A percentile compares a stretch with the other conserved stretches of the same genome.
Evolutionary conservation across 805 yeast genomes (phyloP).

Genomic region (Komagataella populi): DNA sequence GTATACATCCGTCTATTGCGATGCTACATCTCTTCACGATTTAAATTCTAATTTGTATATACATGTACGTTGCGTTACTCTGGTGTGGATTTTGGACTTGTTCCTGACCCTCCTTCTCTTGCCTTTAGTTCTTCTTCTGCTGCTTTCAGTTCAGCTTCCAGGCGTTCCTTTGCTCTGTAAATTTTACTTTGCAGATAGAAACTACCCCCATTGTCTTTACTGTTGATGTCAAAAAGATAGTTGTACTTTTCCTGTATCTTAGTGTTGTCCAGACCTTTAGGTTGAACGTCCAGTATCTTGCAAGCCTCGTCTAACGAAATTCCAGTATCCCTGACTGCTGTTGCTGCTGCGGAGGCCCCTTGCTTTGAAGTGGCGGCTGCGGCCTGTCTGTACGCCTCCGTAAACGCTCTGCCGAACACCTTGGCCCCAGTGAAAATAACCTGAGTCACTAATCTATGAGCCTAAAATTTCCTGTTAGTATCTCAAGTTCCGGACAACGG

Average conservation of each 20-base stretch:
- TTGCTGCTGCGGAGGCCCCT: slow-evolving; percentile 30
- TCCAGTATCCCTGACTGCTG: slow-evolving; percentile 56
- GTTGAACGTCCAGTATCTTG: slow-evolving; percentile 75
- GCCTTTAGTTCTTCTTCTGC: slow-evolving; percentile 27
- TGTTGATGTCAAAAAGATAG: slow-evolving; percentile 76
- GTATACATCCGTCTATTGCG: slow-evolving; percentile 30
- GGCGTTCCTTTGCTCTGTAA: slow-evolving; percentile 85
- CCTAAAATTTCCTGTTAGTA: slow-evolving; percentile 25
- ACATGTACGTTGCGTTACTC: slow-evolving; percentile 1
- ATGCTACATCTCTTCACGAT: slow-evolving; percentile 26
- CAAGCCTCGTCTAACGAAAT: slow-evolving; percentile 81
- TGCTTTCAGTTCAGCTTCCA: slow-evolving; percentile 63
- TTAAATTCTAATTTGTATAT: slow-evolving; percentile 1
- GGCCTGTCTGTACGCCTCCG: slow-evolving; percentile 95
- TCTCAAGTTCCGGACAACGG: not conserved
- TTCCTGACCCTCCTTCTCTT: slow-evolving; percentile 8
- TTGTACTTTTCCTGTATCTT: slow-evolving; percentile 60
- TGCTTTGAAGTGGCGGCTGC: slow-evolving; percentile 84
- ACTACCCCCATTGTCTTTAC: slow-evolving; percentile 92
- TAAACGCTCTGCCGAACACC: slow-evolving; percentile 90
- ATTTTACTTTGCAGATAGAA: slow-evolving; percentile 90
- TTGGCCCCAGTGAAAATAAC: slow-evolving; percentile 90
- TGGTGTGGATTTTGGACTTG: slow-evolving; percentile 3
- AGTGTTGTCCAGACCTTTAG: slow-evolving; percentile 36
- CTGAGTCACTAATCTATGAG: slow-evolving; percentile 82